A percentile compares a stretch with the other conserved stretches of the same genome.
These are phyloP conservation scores for Phytopythium cucurbitacearum DNA, from an alignment of 352 stramenopile species.

Conservation along the genomic window DNA sequence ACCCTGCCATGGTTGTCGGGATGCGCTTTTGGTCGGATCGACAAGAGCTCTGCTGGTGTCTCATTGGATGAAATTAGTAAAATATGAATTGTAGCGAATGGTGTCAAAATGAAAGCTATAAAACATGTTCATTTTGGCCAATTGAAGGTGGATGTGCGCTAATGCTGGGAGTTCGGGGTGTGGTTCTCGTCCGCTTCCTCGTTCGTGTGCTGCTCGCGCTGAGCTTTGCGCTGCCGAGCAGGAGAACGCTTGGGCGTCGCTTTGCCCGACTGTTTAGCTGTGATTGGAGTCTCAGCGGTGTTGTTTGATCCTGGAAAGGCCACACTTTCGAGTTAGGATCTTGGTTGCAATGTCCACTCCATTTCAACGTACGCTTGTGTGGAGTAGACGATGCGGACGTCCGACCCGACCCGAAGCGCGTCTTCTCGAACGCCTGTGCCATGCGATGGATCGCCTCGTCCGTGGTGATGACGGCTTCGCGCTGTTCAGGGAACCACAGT, in stretches of 20 bases:
- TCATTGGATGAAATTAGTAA: background rate
- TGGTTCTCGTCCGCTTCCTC: conserved; percentile 10
- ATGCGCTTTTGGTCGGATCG: too few relatives aligned
- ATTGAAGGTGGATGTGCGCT: background rate
- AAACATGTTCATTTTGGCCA: background rate
- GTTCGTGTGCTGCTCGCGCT: conserved; percentile 1
- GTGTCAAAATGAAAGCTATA: background rate
- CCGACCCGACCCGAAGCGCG: conserved; percentile 10
- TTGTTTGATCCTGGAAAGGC: conserved; percentile 1
- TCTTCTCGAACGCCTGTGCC: conserved; percentile 21
- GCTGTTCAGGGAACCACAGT: conserved; percentile 5
- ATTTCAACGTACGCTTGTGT: conserved; percentile 11
- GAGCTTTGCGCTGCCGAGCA: background rate
- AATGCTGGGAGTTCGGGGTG: conserved; percentile 12
- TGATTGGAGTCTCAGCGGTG: conserved; percentile 1
- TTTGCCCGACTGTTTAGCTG: conserved; percentile 8
- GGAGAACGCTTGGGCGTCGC: conserved; percentile 11
- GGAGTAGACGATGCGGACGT: conserved; percentile 13
- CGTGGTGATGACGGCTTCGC: conserved; percentile 23
- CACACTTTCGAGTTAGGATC: conserved; percentile 2
- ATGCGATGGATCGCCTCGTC: conserved; percentile 30
- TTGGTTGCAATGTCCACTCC: background rate
- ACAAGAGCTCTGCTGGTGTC: too few relatives aligned
- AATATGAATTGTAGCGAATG: conserved; percentile 1
- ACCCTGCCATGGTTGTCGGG: conserved; percentile 17